A percentile compares a stretch with the other conserved stretches of the same genome.
phyloP scores from a whole-genome alignment of 371 early-diverging fungal genomes.

The Zychaea mexicana region DNA sequence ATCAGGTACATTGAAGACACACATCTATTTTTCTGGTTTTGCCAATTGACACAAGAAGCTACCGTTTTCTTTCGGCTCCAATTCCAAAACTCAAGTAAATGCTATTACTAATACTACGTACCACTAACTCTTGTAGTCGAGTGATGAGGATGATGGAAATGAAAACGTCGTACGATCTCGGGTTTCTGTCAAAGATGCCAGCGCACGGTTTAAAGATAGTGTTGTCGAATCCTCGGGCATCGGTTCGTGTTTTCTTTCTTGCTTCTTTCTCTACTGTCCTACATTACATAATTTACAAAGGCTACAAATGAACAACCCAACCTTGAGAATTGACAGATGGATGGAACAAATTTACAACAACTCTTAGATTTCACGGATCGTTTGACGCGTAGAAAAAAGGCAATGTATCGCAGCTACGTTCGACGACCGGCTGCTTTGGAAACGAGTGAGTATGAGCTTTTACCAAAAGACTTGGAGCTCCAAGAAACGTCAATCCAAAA shows the following conservation, averaged over 20 bases:
- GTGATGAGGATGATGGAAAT: slow-evolving; percentile 54
- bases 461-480: slow-evolving; percentile 58
- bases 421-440: slow-evolving; percentile 61
- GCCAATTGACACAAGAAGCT: no score
- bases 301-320: no score
- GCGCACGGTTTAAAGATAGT: slow-evolving; percentile 55
- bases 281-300: not conserved
- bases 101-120: no score
- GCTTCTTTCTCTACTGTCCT: not conserved
- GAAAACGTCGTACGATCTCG: slow-evolving; percentile 60
- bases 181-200: slow-evolving; percentile 62
- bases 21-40: not conserved
- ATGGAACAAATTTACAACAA: no score
- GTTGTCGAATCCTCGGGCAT: slow-evolving; percentile 47
- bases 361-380: slow-evolving; percentile 72
- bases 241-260: slow-evolving; percentile 29
- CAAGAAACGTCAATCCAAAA: slow-evolving; percentile 78
- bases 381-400: slow-evolving; percentile 63
- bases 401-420: slow-evolving; percentile 66
- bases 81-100: no score
- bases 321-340: no score
- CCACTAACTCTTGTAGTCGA: slow-evolving; percentile 30
- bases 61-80: no score
- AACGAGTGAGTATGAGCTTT: slow-evolving; percentile 64
- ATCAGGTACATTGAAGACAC: slow-evolving; percentile 44